phyloP scores from a whole-genome alignment of 108 stramenopile species.

The Asterionellopsis glacialis region DNA sequence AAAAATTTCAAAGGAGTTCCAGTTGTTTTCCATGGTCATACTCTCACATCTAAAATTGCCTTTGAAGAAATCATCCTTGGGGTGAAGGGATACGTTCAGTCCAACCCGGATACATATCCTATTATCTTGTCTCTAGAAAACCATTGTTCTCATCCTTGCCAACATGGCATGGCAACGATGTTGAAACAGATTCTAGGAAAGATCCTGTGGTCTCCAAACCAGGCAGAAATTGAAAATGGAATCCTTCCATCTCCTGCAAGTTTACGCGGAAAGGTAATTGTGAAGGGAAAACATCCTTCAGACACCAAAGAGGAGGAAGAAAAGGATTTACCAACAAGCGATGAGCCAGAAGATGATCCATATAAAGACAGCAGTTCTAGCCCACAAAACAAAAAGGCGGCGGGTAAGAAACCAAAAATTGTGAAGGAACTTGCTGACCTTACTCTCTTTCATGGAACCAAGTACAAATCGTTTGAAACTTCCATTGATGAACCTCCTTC shows the following conservation, averaged over 20 bases:
- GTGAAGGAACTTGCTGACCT: slow-evolving; percentile 46
- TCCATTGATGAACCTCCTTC: slow-evolving; percentile 34
- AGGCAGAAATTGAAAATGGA: slow-evolving; percentile 1
- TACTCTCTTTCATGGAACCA: slow-evolving; percentile 63
- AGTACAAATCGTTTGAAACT: slow-evolving; percentile 39
- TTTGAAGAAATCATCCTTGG: slow-evolving; percentile 71
- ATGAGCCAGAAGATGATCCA: slow-evolving; percentile 10
- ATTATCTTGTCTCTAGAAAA: slow-evolving; percentile 95
- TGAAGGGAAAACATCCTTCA: slow-evolving; percentile 79
- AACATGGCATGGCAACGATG: slow-evolving; percentile 75
- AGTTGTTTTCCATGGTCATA: slow-evolving; percentile 92
- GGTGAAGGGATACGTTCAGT: slow-evolving; percentile 54
- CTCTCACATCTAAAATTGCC: slow-evolving; percentile 79
- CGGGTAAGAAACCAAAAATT: slow-evolving; percentile 30
- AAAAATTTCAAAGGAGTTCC: slow-evolving; percentile 24
- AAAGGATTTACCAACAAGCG: not conserved
- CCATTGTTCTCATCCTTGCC: slow-evolving; percentile 85
- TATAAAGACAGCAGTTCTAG: slow-evolving; percentile 17
- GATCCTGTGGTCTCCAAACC: slow-evolving; percentile 53
- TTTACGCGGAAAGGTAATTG: slow-evolving; percentile 70
- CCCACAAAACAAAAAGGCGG: slow-evolving; percentile 2
- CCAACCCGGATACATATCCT: slow-evolving; percentile 62
- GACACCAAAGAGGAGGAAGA: slow-evolving; percentile 38
- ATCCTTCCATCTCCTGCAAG: slow-evolving; percentile 66
- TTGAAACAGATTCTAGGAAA: slow-evolving; percentile 58